Evolutionary conservation across 2,329 filamentous ascomycete species (phyloP).

Genomic region (Seiridium unicorne): DNA sequence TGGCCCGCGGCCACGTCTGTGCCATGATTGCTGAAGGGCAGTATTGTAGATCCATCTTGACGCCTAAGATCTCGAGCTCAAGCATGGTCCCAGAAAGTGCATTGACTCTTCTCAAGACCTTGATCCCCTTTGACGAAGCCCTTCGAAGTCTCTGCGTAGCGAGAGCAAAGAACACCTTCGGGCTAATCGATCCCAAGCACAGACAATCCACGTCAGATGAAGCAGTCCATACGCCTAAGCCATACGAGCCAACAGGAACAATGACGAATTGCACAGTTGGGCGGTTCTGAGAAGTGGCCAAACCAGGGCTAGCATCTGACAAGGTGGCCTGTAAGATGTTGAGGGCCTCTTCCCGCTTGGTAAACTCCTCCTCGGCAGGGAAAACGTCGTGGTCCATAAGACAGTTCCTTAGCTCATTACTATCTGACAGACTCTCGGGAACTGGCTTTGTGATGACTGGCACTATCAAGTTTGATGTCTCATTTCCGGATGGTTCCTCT

Average conservation of each 20-base stretch:
- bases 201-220: conserved; percentile 65
- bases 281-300: conserved; percentile 13
- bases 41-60: conserved; percentile 66
- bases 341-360: conserved; percentile 41
- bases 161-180: conserved; percentile 60
- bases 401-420: conserved; percentile 33
- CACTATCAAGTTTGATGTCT: conserved; percentile 22
- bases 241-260: conserved; percentile 65
- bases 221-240: conserved; percentile 59
- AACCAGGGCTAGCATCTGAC: conserved; percentile 26
- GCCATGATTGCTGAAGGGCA: conserved; percentile 57
- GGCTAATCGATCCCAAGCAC: conserved; percentile 60
- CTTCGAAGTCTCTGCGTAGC: conserved; percentile 53
- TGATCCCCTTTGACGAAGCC: conserved; percentile 40
- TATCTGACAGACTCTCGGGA: conserved; percentile 25
- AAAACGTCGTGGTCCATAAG: conserved; percentile 39
- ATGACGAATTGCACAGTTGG: conserved; percentile 44
- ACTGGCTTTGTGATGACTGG: conserved; percentile 33
- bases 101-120: conserved; percentile 55
- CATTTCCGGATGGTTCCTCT: conserved; percentile 13
- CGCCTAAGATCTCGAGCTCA: conserved; percentile 55
- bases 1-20: conserved; percentile 48
- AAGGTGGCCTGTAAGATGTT: conserved; percentile 41
- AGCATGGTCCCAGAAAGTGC: conserved; percentile 62
- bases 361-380: conserved; percentile 43